These are phyloP conservation scores for Diplodia scrobiculata DNA, from an alignment of 2,329 filamentous ascomycete genomes.

Conservation along the genomic window DNA sequence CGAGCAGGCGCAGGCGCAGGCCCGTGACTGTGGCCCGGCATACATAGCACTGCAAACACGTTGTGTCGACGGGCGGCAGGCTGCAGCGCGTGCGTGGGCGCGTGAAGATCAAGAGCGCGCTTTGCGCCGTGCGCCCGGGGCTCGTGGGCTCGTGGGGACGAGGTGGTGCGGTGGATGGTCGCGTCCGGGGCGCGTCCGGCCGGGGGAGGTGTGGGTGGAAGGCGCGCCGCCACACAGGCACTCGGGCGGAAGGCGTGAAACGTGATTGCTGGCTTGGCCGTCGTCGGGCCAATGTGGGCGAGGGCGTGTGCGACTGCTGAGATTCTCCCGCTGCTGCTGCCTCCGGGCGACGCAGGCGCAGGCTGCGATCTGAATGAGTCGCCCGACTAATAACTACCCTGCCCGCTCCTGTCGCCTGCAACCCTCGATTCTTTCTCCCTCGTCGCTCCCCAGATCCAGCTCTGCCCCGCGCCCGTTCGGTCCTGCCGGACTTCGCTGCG, in stretches of 20 bases:
- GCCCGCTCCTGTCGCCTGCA: slow-evolving; percentile 1
- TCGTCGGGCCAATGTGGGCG: slow-evolving; percentile 23
- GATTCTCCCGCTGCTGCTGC: slow-evolving; percentile 7
- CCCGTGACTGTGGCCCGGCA: slow-evolving; percentile 16
- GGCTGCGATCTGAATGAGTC: slow-evolving; percentile 5
- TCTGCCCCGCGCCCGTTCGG: slow-evolving; percentile 13
- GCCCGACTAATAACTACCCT: slow-evolving; percentile 6
- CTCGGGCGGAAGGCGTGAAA: slow-evolving; percentile 15
- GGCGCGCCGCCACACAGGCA: slow-evolving; percentile 11
- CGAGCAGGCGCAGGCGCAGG: too few relatives aligned
- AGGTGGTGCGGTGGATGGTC: not conserved
- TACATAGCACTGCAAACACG: slow-evolving; percentile 17
- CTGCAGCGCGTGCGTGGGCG: slow-evolving; percentile 16
- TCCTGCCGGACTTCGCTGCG: slow-evolving; percentile 4
- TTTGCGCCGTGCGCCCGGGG: not conserved
- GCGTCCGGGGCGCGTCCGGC: slow-evolving; percentile 9
- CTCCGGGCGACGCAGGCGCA: slow-evolving; percentile 1
- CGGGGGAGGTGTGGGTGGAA: not conserved
- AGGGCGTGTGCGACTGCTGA: slow-evolving; percentile 17
- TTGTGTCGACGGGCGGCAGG: slow-evolving; percentile 4
- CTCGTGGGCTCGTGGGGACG: not conserved
- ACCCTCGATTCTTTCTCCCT: slow-evolving; percentile 14
- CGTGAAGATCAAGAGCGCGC: slow-evolving; percentile 14
- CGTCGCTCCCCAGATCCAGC: not conserved
- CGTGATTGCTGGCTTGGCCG: slow-evolving; percentile 6